Conservation (phyloP, 257 asterid species). For the Penstemon newberryi region DNA sequence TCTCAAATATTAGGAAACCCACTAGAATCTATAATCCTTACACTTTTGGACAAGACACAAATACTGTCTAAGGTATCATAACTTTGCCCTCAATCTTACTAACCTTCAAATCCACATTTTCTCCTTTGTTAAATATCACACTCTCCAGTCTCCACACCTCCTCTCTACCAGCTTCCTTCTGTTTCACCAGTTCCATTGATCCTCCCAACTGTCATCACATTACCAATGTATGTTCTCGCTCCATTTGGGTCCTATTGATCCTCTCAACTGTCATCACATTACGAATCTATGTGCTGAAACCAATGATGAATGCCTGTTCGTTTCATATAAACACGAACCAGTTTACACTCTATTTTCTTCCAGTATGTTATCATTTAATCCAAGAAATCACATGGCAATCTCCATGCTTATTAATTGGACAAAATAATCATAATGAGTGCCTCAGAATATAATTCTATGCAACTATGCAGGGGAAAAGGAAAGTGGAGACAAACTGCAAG, state of each 20-base stretch:
- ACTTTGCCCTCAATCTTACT: neutral
- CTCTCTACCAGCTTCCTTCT: neutral
- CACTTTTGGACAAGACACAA: neutral
- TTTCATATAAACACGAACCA: neutral
- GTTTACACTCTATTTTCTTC: constrained; percentile 1
- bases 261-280: no score
- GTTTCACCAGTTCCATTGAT: neutral
- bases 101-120: neutral
- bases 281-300: neutral
- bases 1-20: neutral
- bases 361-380: neutral
- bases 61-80: neutral
- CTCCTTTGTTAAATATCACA: constrained; percentile 4
- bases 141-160: neutral
- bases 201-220: neutral
- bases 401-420: neutral
- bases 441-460: no score
- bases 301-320: neutral
- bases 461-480: neutral
- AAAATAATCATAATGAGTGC: neutral
- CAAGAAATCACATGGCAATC: neutral
- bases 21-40: neutral
- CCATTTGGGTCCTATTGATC: neutral
- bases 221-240: neutral
- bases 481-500: neutral